Base-by-base conservation (phyloP, 2,329 filamentous ascomycete species). In the Sclerotinia glacialis region DNA sequence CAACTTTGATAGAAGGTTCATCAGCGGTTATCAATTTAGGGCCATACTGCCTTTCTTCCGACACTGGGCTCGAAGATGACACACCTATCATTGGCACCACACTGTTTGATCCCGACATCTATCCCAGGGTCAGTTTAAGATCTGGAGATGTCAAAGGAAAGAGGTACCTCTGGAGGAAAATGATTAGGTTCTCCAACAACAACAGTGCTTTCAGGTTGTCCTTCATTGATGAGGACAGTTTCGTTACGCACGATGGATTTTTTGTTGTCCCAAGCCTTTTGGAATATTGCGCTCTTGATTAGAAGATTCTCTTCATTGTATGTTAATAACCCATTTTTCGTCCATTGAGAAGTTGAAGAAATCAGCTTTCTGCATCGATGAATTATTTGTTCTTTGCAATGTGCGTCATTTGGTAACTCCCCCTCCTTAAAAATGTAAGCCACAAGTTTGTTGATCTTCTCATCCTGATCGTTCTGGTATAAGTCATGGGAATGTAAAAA, bases 261-360 rank as follows among this genome's bases (percentile, higher is more conserved):
- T 59, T 59, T 42, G 23, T 34, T 47, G 16, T 47, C 47, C 56
- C 56, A 59, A 59, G 56, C 56, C 26, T 47, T 59, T 34, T 47
- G 56, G 6, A 59, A 59, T 8, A 34, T 47, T 47, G 26, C 26
- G 21, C 42, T 47, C 56, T 59, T 59, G 7, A 59, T 42, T n/a
- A 59, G 21, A 34, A 28, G 42, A 12, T 47, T 23, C 0, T 47
- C 42, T 34, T 47, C 42, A 34, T 47, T 46, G 40, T 46, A 47
- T 4, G n/a, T 28, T 18, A 59, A n/a, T 9, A 47, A 21, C 6
- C 56, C 56, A n/a, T 34, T 46, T 5, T 14, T 31, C 23, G 3
- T 34, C 56, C 56, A 59, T 34, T 59, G 21, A 23, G 18, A 59
- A 59, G 26, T 34, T 16, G 42, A 47, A 28, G 34, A 21, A 6